Evolutionary conservation across 345 rosid genomes (phyloP).

Genomic region (Hibiscus tridactylites): DNA sequence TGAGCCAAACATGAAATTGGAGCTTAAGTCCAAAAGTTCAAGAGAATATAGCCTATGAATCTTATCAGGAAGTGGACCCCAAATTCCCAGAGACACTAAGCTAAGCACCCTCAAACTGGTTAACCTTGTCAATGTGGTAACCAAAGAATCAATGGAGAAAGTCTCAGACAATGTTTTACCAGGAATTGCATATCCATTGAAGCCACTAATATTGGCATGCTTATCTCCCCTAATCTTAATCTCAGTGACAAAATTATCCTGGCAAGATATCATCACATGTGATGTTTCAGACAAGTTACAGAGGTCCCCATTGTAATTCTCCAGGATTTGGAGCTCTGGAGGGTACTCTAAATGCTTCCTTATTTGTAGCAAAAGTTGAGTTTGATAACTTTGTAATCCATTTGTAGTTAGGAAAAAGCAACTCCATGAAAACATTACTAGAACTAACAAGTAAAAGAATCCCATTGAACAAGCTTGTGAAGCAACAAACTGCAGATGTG

Average conservation of each 20-base stretch:
- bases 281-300: conserved; percentile 57
- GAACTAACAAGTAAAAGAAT: conserved; percentile 20
- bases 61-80: conserved; percentile 82
- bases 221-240: conserved; percentile 78
- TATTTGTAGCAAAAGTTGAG: conserved; percentile 56
- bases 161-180: conserved; percentile 54
- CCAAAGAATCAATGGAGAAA: conserved; percentile 79
- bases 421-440: conserved; percentile 36
- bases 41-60: conserved; percentile 73
- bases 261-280: conserved; percentile 52
- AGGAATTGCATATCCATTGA: conserved; percentile 53
- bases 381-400: conserved; percentile 53
- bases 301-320: conserved; percentile 53
- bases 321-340: conserved; percentile 49
- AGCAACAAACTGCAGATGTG: conserved; percentile 11
- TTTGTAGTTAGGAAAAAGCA: conserved; percentile 32
- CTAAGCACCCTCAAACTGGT: conserved; percentile 64
- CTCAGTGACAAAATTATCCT: conserved; percentile 54
- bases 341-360: conserved; percentile 88
- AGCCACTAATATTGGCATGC: conserved; percentile 44
- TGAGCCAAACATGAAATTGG: conserved; percentile 69
- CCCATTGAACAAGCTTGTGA: conserved; percentile 32
- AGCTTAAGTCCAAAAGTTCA: conserved; percentile 79
- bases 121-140: conserved; percentile 79
- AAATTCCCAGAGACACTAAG: conserved; percentile 83